Percentiles rank a stretch among this genome's conserved stretches.
These are phyloP conservation scores for Trichosanthes truncata DNA, from an alignment of 306 rosid species.

Conservation along the genomic window DNA sequence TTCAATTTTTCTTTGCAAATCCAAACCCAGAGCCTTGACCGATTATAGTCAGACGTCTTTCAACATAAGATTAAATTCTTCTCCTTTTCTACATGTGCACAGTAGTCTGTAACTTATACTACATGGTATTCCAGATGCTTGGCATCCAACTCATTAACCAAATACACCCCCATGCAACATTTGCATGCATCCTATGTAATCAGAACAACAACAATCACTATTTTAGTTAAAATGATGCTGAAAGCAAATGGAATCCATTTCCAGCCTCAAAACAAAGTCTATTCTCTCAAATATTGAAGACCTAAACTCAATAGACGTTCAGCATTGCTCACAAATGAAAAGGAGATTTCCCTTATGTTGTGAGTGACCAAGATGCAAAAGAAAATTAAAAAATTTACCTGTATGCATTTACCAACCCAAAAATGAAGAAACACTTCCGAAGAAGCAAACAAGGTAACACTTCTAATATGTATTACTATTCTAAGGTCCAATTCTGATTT, in stretches of 20 bases:
- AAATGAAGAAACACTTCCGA: neutral
- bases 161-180: neutral
- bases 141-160: neutral
- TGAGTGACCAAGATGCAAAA: neutral
- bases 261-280: neutral
- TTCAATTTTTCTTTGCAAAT: neutral
- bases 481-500: neutral
- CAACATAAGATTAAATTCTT: neutral
- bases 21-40: neutral
- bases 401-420: neutral
- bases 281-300: neutral
- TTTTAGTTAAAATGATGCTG: neutral
- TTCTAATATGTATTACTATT: neutral
- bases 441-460: neutral
- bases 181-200: neutral
- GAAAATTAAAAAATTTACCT: neutral
- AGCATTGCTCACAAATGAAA: neutral
- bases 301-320: neutral
- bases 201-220: neutral
- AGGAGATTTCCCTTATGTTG: too few species aligned
- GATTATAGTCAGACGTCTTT: neutral
- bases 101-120: neutral
- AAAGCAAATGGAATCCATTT: neutral
- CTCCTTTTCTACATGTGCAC: neutral
- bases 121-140: neutral